A percentile compares a stretch with the other conserved stretches of the same genome.
phyloP scores from a whole-genome alignment of 371 early-diverging fungal species.

The Mortierella sp. region DNA sequence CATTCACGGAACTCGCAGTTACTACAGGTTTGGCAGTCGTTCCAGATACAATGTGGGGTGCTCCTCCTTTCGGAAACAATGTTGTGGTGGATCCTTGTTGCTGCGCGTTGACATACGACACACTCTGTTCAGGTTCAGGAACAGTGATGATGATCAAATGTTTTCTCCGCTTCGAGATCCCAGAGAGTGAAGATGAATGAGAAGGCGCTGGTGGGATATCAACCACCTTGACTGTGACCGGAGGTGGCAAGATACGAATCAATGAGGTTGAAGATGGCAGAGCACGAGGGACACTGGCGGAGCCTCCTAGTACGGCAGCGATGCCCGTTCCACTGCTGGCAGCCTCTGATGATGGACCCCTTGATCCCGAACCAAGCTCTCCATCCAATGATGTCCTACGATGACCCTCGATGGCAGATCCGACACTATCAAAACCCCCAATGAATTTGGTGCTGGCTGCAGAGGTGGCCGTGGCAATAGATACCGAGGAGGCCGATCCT shows the following conservation, averaged over 20 bases:
- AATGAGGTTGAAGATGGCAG: slow-evolving; percentile 45
- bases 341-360: slow-evolving; percentile 27
- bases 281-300: slow-evolving; percentile 29
- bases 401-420: background rate
- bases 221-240: slow-evolving; percentile 32
- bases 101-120: slow-evolving; percentile 23
- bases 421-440: slow-evolving; percentile 27
- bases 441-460: slow-evolving; percentile 21
- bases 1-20: slow-evolving; percentile 17
- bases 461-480: background rate
- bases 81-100: slow-evolving; percentile 18
- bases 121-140: slow-evolving; percentile 41
- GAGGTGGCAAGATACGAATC: slow-evolving; percentile 48
- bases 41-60: slow-evolving; percentile 26
- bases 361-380: background rate
- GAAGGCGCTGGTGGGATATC: slow-evolving; percentile 53
- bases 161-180: slow-evolving; percentile 38
- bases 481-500: slow-evolving; percentile 3
- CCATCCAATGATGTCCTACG: slow-evolving; percentile 8
- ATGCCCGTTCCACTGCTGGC: slow-evolving; percentile 45
- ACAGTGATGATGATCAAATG: slow-evolving; percentile 48
- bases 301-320: slow-evolving; percentile 42
- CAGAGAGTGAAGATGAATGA: slow-evolving; percentile 49
- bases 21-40: slow-evolving; percentile 37
- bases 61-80: background rate